These are phyloP conservation scores for Botryobasidium botryosum DNA, from an alignment of 768 basidiomycete genomes.

Conservation along the genomic window DNA sequence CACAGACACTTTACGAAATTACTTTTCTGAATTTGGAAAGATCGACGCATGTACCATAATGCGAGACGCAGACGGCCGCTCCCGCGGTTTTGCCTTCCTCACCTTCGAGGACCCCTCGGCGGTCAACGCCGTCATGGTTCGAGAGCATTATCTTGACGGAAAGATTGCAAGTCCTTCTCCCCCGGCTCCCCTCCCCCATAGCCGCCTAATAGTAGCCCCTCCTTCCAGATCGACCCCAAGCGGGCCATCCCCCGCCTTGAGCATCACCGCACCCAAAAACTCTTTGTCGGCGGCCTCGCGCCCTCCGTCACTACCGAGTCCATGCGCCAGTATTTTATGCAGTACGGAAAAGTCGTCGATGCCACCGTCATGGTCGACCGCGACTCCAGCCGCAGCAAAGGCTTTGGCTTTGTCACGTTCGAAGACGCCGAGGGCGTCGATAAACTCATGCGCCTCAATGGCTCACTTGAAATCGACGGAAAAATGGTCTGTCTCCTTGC, in stretches of 20 bases:
- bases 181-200: background rate
- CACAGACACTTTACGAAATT: conserved; percentile 59
- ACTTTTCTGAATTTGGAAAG: conserved; percentile 92
- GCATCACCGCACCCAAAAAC: conserved; percentile 79
- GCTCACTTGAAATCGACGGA: conserved; percentile 85
- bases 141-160: conserved; percentile 89
- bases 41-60: conserved; percentile 98
- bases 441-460: conserved; percentile 73
- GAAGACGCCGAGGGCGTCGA: conserved; percentile 75
- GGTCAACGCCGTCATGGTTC: conserved; percentile 90
- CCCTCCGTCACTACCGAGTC: conserved; percentile 85
- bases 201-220: background rate
- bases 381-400: conserved; percentile 87
- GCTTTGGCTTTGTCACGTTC: conserved; percentile 96
- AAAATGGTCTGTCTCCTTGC: conserved; percentile 53
- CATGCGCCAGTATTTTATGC: conserved; percentile 83
- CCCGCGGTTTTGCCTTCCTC: conserved; percentile 93
- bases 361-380: conserved; percentile 98
- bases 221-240: conserved; percentile 92
- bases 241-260: conserved; percentile 94
- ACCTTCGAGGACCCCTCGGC: conserved; percentile 88
- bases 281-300: conserved; percentile 91
- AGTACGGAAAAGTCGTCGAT: conserved; percentile 91
- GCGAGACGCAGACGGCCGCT: conserved; percentile 89
- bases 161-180: conserved; percentile 63